phyloP scores from a whole-genome alignment of 2,329 filamentous ascomycete genomes.

The Albophoma yamanashiensis region DNA sequence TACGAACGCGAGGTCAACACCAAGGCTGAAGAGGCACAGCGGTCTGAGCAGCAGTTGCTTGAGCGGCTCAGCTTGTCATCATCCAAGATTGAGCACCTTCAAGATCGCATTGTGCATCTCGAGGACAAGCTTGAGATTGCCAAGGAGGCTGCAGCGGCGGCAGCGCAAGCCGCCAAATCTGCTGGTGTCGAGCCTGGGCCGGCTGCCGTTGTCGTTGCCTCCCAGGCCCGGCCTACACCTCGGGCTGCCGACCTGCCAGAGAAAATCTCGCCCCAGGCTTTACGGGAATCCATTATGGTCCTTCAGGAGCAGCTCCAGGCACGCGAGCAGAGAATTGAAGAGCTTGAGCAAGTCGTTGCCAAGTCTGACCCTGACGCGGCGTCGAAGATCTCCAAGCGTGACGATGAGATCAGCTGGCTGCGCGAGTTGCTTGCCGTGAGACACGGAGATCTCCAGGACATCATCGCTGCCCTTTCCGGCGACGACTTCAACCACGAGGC shows the following conservation, averaged over 20 bases:
- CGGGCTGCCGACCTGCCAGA: slow-evolving; percentile 51
- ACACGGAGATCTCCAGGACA: slow-evolving; percentile 83
- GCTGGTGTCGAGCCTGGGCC: slow-evolving; percentile 30
- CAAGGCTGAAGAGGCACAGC: slow-evolving; percentile 69
- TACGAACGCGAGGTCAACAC: slow-evolving; percentile 66
- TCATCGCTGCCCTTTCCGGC: slow-evolving; percentile 68
- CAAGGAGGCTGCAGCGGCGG: slow-evolving; percentile 75
- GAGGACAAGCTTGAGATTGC: slow-evolving; percentile 89
- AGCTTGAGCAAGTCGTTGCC: slow-evolving; percentile 62
- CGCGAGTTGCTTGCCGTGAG: slow-evolving; percentile 86
- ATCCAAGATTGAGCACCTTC: slow-evolving; percentile 74
- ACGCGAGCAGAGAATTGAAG: slow-evolving; percentile 81
- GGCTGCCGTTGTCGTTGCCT: slow-evolving; percentile 9
- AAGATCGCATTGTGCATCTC: slow-evolving; percentile 74
- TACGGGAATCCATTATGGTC: slow-evolving; percentile 92
- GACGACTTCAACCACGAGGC: slow-evolving; percentile 66
- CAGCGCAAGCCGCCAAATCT: slow-evolving; percentile 62
- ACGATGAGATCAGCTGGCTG: slow-evolving; percentile 91
- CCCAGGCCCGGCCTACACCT: slow-evolving; percentile 10
- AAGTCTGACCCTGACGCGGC: slow-evolving; percentile 67
- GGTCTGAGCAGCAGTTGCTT: slow-evolving; percentile 66
- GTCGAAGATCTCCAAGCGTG: slow-evolving; percentile 76
- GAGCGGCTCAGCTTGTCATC: slow-evolving; percentile 75
- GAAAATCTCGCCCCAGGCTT: slow-evolving; percentile 86
- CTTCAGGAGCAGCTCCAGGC: slow-evolving; percentile 94